Evolutionary conservation across 192 early-diverging fungal species (phyloP).

Genomic region (Thamnidium elegans): DNA sequence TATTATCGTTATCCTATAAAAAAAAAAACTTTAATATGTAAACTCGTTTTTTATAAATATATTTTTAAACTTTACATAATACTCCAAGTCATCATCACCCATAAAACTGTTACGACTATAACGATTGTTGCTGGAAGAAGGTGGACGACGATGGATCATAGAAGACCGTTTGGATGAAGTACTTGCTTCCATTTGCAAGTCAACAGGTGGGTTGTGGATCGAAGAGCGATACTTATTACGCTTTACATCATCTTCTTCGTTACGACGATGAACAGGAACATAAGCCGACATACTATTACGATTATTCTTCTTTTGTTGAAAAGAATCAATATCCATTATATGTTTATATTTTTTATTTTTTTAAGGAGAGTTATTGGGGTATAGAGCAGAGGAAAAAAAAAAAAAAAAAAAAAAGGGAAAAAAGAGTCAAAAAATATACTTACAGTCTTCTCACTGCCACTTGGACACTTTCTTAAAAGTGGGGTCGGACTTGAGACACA

Average conservation of each 20-base stretch:
- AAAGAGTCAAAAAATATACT: not conserved
- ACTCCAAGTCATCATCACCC: constrained; percentile 3
- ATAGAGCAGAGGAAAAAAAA: not conserved
- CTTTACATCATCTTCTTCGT: not conserved
- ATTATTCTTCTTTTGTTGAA: not conserved
- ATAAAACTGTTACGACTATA: constrained; percentile 12
- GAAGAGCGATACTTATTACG: not conserved
- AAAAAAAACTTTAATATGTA: too few species aligned
- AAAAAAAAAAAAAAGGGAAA: not conserved
- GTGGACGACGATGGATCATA: not conserved
- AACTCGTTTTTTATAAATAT: too few species aligned
- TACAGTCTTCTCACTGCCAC: too few species aligned
- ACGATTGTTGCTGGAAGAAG: not conserved
- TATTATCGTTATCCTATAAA: not conserved
- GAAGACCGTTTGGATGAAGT: constrained; percentile 4
- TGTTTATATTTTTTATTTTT: too few species aligned
- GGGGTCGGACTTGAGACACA: too few species aligned
- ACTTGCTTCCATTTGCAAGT: not conserved
- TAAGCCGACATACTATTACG: constrained; percentile 3
- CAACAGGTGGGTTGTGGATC: not conserved
- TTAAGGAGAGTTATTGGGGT: not conserved
- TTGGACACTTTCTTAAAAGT: too few species aligned
- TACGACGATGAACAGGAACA: constrained; percentile 6
- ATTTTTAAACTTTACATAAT: too few species aligned
- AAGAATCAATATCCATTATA: too few species aligned